phyloP scores from a whole-genome alignment of 768 basidiomycete genomes.

The Leccinellum albellum region DNA sequence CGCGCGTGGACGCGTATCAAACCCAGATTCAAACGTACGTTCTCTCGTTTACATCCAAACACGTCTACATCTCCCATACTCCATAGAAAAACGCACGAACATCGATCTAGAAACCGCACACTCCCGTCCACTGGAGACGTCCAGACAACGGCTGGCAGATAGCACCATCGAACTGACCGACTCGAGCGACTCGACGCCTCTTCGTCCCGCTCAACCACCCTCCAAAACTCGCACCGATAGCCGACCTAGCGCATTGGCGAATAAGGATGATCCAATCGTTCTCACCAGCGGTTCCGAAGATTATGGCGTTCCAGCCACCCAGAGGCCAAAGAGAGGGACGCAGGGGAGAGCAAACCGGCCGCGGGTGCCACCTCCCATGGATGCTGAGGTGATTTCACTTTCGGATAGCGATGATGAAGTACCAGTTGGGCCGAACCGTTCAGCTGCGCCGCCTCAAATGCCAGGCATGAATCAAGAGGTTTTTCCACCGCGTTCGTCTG shows the following conservation, averaged over 20 bases:
- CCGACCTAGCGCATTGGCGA: neutral
- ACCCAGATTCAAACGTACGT: slow-evolving; percentile 16
- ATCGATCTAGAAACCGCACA: slow-evolving; percentile 1
- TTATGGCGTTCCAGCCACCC: neutral
- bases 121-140: slow-evolving; percentile 12
- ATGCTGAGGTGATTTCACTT: slow-evolving; percentile 28
- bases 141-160: slow-evolving; percentile 2
- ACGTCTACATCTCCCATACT: neutral
- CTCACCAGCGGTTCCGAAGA: slow-evolving; percentile 25
- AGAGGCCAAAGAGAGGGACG: neutral
- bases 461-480: neutral
- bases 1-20: slow-evolving; percentile 14
- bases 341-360: neutral
- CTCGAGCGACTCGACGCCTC: slow-evolving; percentile 15
- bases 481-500: neutral
- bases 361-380: slow-evolving; percentile 2
- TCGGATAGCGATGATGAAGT: slow-evolving; percentile 24
- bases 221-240: neutral
- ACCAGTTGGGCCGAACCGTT: neutral
- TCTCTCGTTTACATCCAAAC: neutral
- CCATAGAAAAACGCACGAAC: slow-evolving; percentile 14
- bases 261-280: slow-evolving; percentile 19
- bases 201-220: slow-evolving; percentile 4
- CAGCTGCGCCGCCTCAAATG: neutral
- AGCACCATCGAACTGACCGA: slow-evolving; percentile 21